Conservation (phyloP, 179 eudicot species). For the Amaranthus tricolor region DNA sequence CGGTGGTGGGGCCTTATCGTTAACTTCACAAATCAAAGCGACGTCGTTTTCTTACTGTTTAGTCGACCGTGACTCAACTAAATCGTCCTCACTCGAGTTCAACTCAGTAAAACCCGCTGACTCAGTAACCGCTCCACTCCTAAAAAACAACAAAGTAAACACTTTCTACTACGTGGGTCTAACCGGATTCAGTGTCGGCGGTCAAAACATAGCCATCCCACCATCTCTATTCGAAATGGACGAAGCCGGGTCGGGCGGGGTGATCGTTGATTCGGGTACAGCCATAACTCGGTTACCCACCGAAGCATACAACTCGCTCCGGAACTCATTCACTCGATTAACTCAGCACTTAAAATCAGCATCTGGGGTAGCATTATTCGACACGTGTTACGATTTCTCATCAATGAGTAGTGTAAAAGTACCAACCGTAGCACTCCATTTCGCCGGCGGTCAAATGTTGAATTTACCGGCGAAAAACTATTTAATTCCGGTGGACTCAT, state of each 20-base stretch:
- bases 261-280: constrained; percentile 86
- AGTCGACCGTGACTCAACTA: constrained; percentile 57
- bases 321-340: constrained; percentile 58
- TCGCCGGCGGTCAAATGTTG: constrained; percentile 50
- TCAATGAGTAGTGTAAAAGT: constrained; percentile 69
- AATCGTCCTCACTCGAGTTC: constrained; percentile 56
- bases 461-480: constrained; percentile 79
- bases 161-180: constrained; percentile 71
- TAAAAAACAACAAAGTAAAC: constrained; percentile 52
- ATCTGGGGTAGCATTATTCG: constrained; percentile 61
- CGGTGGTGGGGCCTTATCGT: constrained; percentile 59
- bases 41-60: constrained; percentile 63
- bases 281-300: constrained; percentile 69
- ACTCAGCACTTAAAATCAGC: constrained; percentile 40
- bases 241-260: constrained; percentile 63
- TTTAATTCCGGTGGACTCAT: constrained; percentile 74
- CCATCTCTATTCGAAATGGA: constrained; percentile 47
- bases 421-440: constrained; percentile 78
- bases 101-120: constrained; percentile 39
- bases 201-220: constrained; percentile 38
- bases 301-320: constrained; percentile 61
- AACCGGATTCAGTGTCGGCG: constrained; percentile 70
- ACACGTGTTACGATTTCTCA: constrained; percentile 82
- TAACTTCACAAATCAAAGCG: constrained; percentile 57
- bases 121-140: constrained; percentile 53